Base-by-base conservation (phyloP, 495 filamentous ascomycete species). In the Penicillium soppii region DNA sequence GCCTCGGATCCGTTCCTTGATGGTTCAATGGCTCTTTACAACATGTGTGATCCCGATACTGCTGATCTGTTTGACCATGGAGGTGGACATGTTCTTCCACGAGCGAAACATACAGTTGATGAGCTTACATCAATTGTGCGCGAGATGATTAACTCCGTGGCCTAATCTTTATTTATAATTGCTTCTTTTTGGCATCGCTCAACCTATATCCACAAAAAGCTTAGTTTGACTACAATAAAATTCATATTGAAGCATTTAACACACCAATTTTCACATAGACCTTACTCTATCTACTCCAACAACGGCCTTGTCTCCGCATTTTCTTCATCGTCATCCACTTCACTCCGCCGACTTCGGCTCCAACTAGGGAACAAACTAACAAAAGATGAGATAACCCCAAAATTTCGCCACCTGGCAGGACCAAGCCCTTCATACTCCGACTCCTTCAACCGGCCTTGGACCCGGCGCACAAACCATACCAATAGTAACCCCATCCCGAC, bases 61-160 rank as follows among this genome's bases (percentile, higher is more conserved):
- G 75, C 80, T 2, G 62, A 69, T 40, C 61, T 82, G 20, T 83
- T 81, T 46, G 81, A 83, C 57, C 80, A 83, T 51, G 80, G 77
- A 1, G 70, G 75, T 6, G 79, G 81, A 1, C 80, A 82, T 65
- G 71, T 74, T 8, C 69, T 82, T 16, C 80, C 79, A 0, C 68
- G 81, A 37, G 74, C 75, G 33, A 70, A 66, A 27, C 63, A 78
- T 52, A 78, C 72, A 13, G 65, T 79, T 6, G 53, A 61, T 12
- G 67, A 75, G 40, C 57, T 81, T 20, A 19, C 40, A 26, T 10
- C 32, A 1, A 32, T 53, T 20, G 26, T 60, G 3, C 44, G 41
- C n/a, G 53, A 60, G 10, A 60, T 60, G 57, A 56, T 57, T 19
- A 16, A 29, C 19, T 47, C 37, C 6, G 49, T 50, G 20, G 8